Evolutionary conservation across 2,329 filamentous ascomycete genomes (phyloP).

Genomic region (Penicillium sp.): DNA sequence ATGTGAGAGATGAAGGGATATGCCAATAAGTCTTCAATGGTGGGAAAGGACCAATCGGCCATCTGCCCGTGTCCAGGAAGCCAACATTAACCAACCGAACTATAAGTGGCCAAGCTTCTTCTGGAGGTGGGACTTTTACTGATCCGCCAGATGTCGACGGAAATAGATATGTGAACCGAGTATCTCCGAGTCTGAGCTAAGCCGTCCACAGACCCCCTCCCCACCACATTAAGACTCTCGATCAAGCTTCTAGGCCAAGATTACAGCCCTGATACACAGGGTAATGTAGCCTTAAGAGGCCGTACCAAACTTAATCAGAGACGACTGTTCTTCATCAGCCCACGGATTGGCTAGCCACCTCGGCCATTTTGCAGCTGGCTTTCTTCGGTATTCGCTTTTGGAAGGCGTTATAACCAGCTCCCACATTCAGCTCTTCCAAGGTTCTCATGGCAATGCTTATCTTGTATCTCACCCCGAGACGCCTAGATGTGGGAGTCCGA

Average conservation of each 20-base stretch:
- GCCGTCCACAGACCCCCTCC: not conserved
- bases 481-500: not conserved
- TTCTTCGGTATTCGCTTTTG: not conserved
- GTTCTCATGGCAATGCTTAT: not conserved
- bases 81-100: no score
- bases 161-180: not conserved
- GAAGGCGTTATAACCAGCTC: not conserved
- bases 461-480: not conserved
- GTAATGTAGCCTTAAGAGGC: not conserved
- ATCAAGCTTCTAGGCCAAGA: not conserved
- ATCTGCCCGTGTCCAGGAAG: no score
- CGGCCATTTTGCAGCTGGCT: not conserved
- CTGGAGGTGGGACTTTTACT: not conserved
- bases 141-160: no score
- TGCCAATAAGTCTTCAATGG: no score
- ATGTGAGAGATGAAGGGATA: no score
- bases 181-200: not conserved
- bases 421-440: not conserved
- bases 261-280: no score
- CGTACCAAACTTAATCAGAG: not conserved
- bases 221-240: not conserved
- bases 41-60: no score
- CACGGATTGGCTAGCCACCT: not conserved
- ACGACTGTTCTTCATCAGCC: not conserved
- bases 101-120: no score